These are phyloP conservation scores for Gamarada debralockiae DNA, from an alignment of 495 filamentous ascomycete species.

Conservation along the genomic window DNA sequence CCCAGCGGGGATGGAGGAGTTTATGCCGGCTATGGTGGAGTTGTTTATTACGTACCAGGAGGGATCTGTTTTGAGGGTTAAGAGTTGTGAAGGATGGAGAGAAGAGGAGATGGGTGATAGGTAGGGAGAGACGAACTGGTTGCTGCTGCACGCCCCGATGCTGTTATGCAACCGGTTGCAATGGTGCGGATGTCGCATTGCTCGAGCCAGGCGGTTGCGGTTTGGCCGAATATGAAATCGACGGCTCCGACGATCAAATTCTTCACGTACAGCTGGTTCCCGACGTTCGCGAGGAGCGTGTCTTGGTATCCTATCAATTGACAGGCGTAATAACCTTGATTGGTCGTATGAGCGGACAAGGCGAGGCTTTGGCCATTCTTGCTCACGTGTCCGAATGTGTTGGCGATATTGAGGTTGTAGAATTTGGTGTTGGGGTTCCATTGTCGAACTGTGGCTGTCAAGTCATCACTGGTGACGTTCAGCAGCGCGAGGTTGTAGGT, in stretches of 20 bases:
- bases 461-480: conserved; percentile 12
- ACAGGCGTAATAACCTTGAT: conserved; percentile 35
- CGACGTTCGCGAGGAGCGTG: conserved; percentile 35
- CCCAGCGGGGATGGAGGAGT: conserved; percentile 13
- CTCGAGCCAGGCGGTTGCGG: conserved; percentile 24
- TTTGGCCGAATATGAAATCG: conserved; percentile 29
- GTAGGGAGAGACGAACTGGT: not conserved
- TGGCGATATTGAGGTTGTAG: conserved; percentile 18
- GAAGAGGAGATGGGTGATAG: too few species aligned
- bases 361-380: conserved; percentile 20
- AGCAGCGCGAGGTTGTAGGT: conserved; percentile 30
- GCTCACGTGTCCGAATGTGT: conserved; percentile 18
- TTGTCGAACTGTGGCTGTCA: conserved; percentile 16
- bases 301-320: conserved; percentile 46
- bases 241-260: conserved; percentile 31
- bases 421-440: conserved; percentile 21
- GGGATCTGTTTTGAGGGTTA: not conserved
- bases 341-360: conserved; percentile 7
- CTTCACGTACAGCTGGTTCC: conserved; percentile 42
- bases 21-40: conserved; percentile 11
- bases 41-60: conserved; percentile 34
- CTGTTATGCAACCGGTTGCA: conserved; percentile 26
- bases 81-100: too few species aligned
- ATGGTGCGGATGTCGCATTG: conserved; percentile 23
- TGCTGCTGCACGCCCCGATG: conserved; percentile 25